Evolutionary conservation across 2,329 filamentous ascomycete species (phyloP).

Genomic region (Xylaria digitata): DNA sequence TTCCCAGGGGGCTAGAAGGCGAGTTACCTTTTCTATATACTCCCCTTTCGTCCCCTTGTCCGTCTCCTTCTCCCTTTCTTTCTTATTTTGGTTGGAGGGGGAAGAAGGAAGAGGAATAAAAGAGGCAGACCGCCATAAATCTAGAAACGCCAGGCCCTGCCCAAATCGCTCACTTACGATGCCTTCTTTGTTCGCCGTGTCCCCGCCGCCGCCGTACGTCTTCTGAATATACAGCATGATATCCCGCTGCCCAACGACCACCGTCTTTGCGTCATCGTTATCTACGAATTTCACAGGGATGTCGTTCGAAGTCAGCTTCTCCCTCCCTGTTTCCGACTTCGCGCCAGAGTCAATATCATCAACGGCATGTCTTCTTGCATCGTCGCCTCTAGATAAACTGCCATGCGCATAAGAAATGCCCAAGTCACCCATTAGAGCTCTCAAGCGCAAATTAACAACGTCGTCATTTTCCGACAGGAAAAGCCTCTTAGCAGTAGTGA

Average conservation of each 20-base stretch:
- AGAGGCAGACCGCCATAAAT: conserved; percentile 49
- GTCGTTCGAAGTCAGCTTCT: conserved; percentile 33
- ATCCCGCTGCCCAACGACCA: conserved; percentile 61
- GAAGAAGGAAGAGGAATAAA: not conserved
- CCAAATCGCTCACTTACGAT: conserved; percentile 56
- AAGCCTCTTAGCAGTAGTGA: conserved; percentile 62
- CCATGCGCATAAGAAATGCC: conserved; percentile 59
- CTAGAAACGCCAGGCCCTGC: conserved; percentile 53
- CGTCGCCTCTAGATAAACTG: conserved; percentile 43
- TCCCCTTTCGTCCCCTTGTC: not conserved
- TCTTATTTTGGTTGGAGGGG: not conserved
- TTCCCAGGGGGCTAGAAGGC: conserved; percentile 57
- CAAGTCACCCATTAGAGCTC: conserved; percentile 62
- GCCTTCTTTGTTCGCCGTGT: conserved; percentile 28
- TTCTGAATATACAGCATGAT: conserved; percentile 72
- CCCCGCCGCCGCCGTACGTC: conserved; percentile 53
- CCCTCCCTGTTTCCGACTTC: too few species aligned
- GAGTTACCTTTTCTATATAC: conserved; percentile 43
- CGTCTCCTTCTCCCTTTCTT: not conserved
- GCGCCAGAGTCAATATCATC: not conserved
- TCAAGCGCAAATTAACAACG: conserved; percentile 61
- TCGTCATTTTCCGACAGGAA: conserved; percentile 60
- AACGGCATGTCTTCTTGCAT: conserved; percentile 37
- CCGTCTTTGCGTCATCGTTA: conserved; percentile 61
- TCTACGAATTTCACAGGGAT: conserved; percentile 64